Evolutionary conservation across 768 basidiomycete species (phyloP).

Genomic region (Mycena leptocephala): DNA sequence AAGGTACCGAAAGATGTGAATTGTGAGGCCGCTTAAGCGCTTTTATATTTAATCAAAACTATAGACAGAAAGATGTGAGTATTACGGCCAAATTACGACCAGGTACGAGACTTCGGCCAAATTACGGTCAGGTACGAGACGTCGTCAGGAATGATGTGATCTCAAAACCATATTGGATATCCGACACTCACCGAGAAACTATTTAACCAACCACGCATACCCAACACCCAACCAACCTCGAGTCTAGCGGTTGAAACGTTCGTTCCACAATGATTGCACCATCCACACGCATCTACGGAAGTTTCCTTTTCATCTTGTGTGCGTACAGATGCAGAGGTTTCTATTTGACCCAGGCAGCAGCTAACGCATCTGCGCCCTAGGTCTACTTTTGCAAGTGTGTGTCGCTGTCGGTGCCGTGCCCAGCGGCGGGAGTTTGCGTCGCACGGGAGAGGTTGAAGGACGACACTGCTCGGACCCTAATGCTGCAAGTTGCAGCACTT

Average conservation of each 20-base stretch:
- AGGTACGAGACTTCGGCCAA: too few species aligned
- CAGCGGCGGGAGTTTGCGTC: conserved; percentile 5
- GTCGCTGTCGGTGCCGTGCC: conserved; percentile 8
- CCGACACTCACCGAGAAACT: neutral
- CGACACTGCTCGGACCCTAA: conserved; percentile 19
- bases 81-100: too few species aligned
- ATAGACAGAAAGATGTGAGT: too few species aligned
- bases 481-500: neutral
- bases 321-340: conserved; percentile 21
- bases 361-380: conserved; percentile 15
- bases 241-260: conserved; percentile 9
- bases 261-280: conserved; percentile 16
- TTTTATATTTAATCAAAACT: too few species aligned
- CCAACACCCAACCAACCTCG: conserved; percentile 3
- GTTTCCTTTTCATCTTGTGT: neutral
- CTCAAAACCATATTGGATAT: too few species aligned
- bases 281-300: neutral
- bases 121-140: too few species aligned
- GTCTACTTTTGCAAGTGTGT: conserved; percentile 23
- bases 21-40: too few species aligned
- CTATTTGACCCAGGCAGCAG: conserved; percentile 5
- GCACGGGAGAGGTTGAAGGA: conserved; percentile 7
- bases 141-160: too few species aligned
- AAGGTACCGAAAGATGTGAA: too few species aligned
- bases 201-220: conserved; percentile 19